These are phyloP conservation scores for Lactarius quietus DNA, from an alignment of 768 basidiomycete species.

Conservation along the genomic window DNA sequence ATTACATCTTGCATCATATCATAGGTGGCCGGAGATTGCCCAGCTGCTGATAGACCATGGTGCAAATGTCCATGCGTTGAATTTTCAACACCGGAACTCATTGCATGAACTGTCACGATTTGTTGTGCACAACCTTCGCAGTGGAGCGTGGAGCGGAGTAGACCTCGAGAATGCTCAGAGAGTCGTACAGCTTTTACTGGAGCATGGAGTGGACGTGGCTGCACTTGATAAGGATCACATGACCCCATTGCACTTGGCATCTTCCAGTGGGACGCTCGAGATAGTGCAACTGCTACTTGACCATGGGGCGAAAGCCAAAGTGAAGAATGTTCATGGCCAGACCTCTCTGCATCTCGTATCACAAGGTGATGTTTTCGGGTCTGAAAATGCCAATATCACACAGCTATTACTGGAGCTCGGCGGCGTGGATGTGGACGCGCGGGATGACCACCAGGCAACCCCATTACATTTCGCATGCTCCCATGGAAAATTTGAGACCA, in stretches of 20 bases:
- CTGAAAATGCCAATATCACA: background rate
- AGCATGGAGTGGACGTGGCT: background rate
- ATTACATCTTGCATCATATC: background rate
- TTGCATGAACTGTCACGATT: background rate
- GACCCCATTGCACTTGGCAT: background rate
- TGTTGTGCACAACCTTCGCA: too few relatives aligned
- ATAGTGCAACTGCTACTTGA: background rate
- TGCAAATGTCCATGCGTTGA: background rate
- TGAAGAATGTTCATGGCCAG: background rate
- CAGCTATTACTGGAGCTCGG: background rate
- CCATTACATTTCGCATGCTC: background rate
- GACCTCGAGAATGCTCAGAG: background rate
- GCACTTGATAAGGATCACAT: background rate
- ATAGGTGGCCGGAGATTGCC: background rate
- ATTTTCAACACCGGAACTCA: background rate
- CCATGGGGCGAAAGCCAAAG: background rate
- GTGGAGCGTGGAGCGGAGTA: too few relatives aligned
- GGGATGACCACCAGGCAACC: background rate
- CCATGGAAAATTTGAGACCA: background rate
- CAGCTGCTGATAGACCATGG: background rate
- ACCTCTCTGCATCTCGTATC: background rate
- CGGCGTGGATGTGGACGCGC: background rate
- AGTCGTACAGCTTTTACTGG: background rate
- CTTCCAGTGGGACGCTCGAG: background rate
- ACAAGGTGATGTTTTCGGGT: rapidly evolving